Conservation (phyloP, 495 filamentous ascomycete species). For the Aspergillus indologenus region DNA sequence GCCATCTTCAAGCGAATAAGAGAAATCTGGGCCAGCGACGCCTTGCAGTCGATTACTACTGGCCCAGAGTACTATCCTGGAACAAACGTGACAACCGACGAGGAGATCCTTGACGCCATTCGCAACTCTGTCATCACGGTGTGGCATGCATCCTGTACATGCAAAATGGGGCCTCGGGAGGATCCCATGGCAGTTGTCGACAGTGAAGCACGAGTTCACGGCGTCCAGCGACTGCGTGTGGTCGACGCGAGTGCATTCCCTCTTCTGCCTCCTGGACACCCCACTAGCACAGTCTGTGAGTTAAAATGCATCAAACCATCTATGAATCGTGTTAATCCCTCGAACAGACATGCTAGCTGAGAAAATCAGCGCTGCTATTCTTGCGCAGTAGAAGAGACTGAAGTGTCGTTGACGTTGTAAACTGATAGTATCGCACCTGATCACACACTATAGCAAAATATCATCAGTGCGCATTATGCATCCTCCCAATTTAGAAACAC, state of each 20-base stretch:
- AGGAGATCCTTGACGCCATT: conserved; percentile 47
- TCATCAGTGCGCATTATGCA: not conserved
- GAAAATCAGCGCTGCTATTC: not conserved
- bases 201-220: conserved; percentile 45
- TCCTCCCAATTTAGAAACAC: not conserved
- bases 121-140: conserved; percentile 36
- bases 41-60: conserved; percentile 36
- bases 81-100: conserved; percentile 42
- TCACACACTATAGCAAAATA: not conserved
- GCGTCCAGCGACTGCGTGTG: conserved; percentile 50
- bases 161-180: conserved; percentile 51
- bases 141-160: conserved; percentile 52
- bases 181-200: conserved; percentile 60
- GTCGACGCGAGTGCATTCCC: conserved; percentile 58
- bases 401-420: not conserved
- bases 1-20: conserved; percentile 53
- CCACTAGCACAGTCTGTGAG: conserved; percentile 44
- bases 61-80: conserved; percentile 52
- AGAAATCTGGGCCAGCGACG: conserved; percentile 33
- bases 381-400: not conserved
- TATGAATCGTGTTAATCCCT: not conserved
- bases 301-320: not conserved
- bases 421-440: not conserved
- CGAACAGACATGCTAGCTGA: not conserved
- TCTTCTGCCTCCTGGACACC: conserved; percentile 52